Evolutionary conservation across 1,284 basidiomycete species (phyloP).

Genomic region (Cyathus pygmaeus): DNA sequence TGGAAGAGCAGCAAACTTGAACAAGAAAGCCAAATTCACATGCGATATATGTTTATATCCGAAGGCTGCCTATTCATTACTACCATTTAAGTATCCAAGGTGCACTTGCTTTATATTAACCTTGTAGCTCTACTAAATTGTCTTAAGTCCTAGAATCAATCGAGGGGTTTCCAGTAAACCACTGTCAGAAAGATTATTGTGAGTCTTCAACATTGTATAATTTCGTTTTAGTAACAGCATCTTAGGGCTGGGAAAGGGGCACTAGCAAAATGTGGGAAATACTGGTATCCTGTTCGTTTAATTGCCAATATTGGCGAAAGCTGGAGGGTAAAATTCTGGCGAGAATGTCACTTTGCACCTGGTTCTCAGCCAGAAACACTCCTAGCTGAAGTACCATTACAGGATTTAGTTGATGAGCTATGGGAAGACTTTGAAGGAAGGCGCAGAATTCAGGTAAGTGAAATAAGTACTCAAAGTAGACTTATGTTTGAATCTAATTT

Average conservation of each 20-base stretch:
- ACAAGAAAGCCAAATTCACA: constrained; percentile 9
- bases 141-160: not conserved
- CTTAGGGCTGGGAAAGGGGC: constrained; percentile 14
- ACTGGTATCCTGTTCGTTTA: constrained; percentile 32
- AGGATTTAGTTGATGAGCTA: no score
- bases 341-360: no score
- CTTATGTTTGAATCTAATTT: no score
- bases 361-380: no score
- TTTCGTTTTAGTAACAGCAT: not conserved
- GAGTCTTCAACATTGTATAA: not conserved
- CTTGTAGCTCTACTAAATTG: not conserved
- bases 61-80: not conserved
- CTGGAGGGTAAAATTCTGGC: no score
- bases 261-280: constrained; percentile 16
- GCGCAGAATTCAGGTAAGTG: no score
- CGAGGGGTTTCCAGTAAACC: not conserved
- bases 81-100: not conserved
- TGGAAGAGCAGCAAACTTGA: constrained; percentile 13
- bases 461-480: no score
- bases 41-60: constrained; percentile 20
- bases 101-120: not conserved
- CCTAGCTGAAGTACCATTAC: no score
- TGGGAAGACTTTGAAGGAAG: no score
- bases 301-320: no score
- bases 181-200: constrained; percentile 2